A percentile compares a stretch with the other conserved stretches of the same genome.
These are phyloP conservation scores for Hypoxylon trugodes DNA, from an alignment of 495 filamentous ascomycete genomes.

Conservation along the genomic window DNA sequence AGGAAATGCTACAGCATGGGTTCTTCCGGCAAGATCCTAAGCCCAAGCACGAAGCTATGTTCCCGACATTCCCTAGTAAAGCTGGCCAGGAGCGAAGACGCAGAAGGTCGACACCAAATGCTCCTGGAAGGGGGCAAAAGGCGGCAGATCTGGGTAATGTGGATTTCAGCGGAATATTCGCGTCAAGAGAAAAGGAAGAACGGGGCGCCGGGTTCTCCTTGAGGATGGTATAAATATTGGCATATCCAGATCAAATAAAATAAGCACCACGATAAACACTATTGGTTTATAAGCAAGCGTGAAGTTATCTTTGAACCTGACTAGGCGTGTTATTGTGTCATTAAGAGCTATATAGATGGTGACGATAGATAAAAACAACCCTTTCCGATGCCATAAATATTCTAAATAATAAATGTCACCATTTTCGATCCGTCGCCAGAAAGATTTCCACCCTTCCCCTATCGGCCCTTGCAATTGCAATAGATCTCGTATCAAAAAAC, in stretches of 20 bases:
- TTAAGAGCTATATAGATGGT: slow-evolving; percentile 47
- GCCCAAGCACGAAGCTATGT: slow-evolving; percentile 85
- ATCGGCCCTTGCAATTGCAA: slow-evolving; percentile 18
- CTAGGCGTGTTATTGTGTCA: slow-evolving; percentile 34
- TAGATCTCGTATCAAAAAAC: slow-evolving; percentile 27
- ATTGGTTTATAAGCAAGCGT: slow-evolving; percentile 2
- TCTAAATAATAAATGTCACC: slow-evolving; percentile 32
- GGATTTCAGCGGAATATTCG: slow-evolving; percentile 83
- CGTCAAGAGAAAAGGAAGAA: slow-evolving; percentile 75
- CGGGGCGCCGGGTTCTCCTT: slow-evolving; percentile 83
- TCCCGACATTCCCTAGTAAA: slow-evolving; percentile 92
- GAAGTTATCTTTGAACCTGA: slow-evolving; percentile 14
- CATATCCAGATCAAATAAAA: slow-evolving; percentile 6
- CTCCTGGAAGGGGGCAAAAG: slow-evolving; percentile 82
- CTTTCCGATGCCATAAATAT: slow-evolving; percentile 25
- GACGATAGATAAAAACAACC: slow-evolving; percentile 36
- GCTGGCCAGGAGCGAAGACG: slow-evolving; percentile 89
- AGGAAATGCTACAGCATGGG: slow-evolving; percentile 69
- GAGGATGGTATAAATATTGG: slow-evolving; percentile 62
- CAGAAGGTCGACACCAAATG: slow-evolving; percentile 77
- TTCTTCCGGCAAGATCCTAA: slow-evolving; percentile 92
- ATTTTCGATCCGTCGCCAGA: slow-evolving; percentile 35
- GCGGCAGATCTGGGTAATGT: slow-evolving; percentile 69
- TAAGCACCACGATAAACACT: slow-evolving; percentile 17
- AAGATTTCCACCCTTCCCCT: background rate